Evolutionary conservation across 1,139 yeast genomes (phyloP), one percentile per base, ranked within the genome.

Genomic region (Sugiyamaella neomexicana): DNA sequence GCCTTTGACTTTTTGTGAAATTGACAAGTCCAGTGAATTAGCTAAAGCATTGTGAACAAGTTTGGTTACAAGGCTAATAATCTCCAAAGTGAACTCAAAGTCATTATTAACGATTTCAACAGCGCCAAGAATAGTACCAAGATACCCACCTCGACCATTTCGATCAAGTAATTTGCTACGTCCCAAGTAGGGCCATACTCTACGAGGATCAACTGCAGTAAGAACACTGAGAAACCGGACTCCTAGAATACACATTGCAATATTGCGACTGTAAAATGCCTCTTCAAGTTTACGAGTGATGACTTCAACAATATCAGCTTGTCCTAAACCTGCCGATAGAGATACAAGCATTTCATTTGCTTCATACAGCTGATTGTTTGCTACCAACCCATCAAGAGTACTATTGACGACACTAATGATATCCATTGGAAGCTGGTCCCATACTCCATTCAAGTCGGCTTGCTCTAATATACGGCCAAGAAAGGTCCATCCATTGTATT

Each of bases 401-500:
- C 72, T 76, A 2, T 80, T 74, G 37, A 86, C 64, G 10, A 89
- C 68, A 17, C 75, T 75, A 27, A 85, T 65, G 20, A 84, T 80
- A 36, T 81, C 80, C 9, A 78, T 62, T 10, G 80, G 72, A 58
- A 10, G 71, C 72, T 49, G 72, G 65, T 57, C 77, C 75, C 31
- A 77, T 71, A 58, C 73, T 75, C 5, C 70, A 65, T 48, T 72
- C 73, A 56, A 57, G 42, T 58, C 62, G n/a, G 34, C 83, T 74
- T 85, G 86, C 61, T 86, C 91, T 31, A 91, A 69, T 0, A 88
- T 73, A 61, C 96, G 78, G 1, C 97, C 97, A 36, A 91, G 63
- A 42, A 87, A 74, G 0, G 95, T 80, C 96, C 97, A 89, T 0
- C 97, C 98, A 66, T 84, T 87, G 65, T 84, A 89, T 5, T 79